Evolutionary conservation across 305 asterid species (phyloP).

Genomic region (Fraxinus sp.): DNA sequence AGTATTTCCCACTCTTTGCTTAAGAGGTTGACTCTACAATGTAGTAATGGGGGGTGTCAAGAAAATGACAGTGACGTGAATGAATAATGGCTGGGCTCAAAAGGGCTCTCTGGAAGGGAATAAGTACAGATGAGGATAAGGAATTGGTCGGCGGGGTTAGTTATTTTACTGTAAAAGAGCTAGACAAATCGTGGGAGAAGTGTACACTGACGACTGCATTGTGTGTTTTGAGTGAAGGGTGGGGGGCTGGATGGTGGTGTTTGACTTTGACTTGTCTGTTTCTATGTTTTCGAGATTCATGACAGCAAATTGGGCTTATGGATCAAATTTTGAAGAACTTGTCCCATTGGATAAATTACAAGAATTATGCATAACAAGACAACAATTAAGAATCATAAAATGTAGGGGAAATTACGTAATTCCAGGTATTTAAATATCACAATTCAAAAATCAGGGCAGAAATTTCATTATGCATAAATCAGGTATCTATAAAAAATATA

Average conservation of each 20-base stretch:
- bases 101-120: constrained; percentile 32
- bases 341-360: too few species aligned
- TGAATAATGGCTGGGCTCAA: constrained; percentile 26
- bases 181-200: constrained; percentile 3
- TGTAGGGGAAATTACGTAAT: too few species aligned
- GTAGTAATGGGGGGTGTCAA: constrained; percentile 14
- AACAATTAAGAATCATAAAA: too few species aligned
- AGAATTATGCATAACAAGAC: too few species aligned
- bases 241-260: neutral
- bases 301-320: neutral
- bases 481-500: too few species aligned
- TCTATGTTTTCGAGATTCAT: neutral
- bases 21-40: constrained; percentile 25
- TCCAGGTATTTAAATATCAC: too few species aligned
- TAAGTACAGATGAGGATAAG: constrained; percentile 16
- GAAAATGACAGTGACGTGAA: constrained; percentile 41
- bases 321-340: too few species aligned
- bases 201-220: neutral
- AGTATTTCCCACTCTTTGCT: neutral
- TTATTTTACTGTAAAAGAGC: constrained; percentile 29
- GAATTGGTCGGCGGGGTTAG: constrained; percentile 44
- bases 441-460: too few species aligned
- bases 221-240: neutral
- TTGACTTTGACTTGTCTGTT: neutral
- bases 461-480: too few species aligned